These are phyloP conservation scores for Marasmius sp. DNA, from an alignment of 1,284 basidiomycete species.

Conservation along the genomic window DNA sequence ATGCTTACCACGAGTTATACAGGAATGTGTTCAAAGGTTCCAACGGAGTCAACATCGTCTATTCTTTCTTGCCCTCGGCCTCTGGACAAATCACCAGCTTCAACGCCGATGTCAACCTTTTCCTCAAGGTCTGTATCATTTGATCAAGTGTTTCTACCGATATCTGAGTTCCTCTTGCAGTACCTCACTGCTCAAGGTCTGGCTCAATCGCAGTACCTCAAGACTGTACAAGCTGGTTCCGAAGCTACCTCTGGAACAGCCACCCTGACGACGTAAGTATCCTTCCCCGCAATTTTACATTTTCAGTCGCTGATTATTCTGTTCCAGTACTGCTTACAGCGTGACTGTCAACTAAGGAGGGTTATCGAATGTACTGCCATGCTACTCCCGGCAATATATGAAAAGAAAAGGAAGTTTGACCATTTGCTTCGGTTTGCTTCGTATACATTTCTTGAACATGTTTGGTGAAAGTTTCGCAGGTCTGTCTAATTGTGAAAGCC, in stretches of 20 bases:
- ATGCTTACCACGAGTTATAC: not conserved
- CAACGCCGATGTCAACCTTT: conserved; percentile 52
- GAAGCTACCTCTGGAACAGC: conserved; percentile 57
- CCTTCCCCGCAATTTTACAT: not conserved
- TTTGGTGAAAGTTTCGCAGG: too few species aligned
- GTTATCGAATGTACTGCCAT: not conserved
- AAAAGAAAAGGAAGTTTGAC: too few species aligned
- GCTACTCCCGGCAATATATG: too few species aligned
- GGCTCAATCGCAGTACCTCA: conserved; percentile 48
- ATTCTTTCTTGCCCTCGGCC: conserved; percentile 56
- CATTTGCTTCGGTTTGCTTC: too few species aligned
- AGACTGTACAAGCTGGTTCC: conserved; percentile 56
- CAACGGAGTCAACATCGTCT: conserved; percentile 62
- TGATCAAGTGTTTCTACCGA: not conserved
- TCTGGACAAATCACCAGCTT: conserved; percentile 47
- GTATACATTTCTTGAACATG: too few species aligned
- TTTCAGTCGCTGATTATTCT: not conserved
- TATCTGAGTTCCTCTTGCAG: conserved; percentile 28
- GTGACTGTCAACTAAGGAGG: conserved; percentile 38
- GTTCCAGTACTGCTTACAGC: conserved; percentile 38
- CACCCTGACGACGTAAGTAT: conserved; percentile 49
- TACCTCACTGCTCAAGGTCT: conserved; percentile 49
- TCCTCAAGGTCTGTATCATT: conserved; percentile 44
- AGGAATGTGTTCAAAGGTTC: conserved; percentile 60
- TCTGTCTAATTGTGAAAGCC: too few species aligned